A percentile compares a stretch with the other conserved stretches of the same genome.
These are phyloP conservation scores for Solanum microdontum DNA, from an alignment of 257 asterid genomes.

Conservation along the genomic window DNA sequence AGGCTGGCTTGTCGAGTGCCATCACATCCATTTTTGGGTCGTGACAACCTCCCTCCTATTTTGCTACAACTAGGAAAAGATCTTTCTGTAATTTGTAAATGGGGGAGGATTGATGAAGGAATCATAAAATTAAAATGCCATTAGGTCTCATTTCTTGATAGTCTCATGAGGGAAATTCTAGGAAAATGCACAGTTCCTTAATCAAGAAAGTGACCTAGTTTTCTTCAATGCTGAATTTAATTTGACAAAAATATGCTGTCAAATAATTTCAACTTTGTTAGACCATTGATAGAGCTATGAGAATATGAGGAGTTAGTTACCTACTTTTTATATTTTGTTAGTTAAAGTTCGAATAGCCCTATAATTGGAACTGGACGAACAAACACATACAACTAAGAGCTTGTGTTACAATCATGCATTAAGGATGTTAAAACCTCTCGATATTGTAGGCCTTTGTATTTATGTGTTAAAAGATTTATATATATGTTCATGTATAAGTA, in stretches of 20 bases:
- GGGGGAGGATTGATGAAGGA: neutral
- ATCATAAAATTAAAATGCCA: neutral
- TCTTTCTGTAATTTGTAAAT: neutral
- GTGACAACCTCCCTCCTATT: neutral
- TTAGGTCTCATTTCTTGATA: neutral
- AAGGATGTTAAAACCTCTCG: neutral
- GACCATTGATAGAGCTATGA: neutral
- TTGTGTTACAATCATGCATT: neutral
- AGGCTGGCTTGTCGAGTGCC: neutral
- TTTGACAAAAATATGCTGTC: neutral
- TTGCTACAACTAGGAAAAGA: neutral
- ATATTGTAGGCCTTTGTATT: neutral
- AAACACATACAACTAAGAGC: neutral
- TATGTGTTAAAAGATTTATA: neutral
- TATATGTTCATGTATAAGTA: neutral
- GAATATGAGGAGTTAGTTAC: neutral
- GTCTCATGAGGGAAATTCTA: neutral
- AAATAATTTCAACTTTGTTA: neutral
- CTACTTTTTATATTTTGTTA: neutral
- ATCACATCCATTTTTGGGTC: neutral
- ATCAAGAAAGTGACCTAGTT: neutral
- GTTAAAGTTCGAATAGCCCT: neutral
- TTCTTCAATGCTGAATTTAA: neutral
- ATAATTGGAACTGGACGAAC: neutral
- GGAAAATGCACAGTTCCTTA: neutral